Percentiles rank a stretch among this genome's conserved stretches.
Evolutionary conservation across 2,329 filamentous ascomycete genomes (phyloP).

Genomic region (Hypomyces perniciosus): DNA sequence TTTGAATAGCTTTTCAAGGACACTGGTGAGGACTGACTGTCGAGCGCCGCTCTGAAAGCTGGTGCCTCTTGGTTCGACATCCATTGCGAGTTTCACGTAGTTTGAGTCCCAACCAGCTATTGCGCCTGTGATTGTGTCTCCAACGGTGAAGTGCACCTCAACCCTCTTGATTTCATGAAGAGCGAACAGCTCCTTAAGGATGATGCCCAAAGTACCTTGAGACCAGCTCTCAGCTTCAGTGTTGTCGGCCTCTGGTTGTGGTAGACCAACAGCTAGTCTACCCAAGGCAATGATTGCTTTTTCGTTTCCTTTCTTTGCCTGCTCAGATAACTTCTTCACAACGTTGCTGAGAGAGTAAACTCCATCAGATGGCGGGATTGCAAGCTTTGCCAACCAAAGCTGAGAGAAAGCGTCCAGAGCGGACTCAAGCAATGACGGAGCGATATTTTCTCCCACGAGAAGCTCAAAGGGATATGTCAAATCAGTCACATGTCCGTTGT

Average conservation of each 20-base stretch:
- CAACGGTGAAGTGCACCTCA: conserved; percentile 85
- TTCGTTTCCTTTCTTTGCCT: conserved; percentile 76
- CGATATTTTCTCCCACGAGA: conserved; percentile 24
- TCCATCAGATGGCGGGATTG: conserved; percentile 26
- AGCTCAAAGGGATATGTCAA: conserved; percentile 26
- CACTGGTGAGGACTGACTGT: conserved; percentile 39
- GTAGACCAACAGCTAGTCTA: conserved; percentile 54
- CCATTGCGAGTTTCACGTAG: conserved; percentile 66
- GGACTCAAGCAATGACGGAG: conserved; percentile 36
- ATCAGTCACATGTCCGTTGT: conserved; percentile 22
- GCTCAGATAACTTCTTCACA: conserved; percentile 56
- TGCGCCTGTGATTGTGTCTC: conserved; percentile 76
- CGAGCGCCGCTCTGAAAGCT: conserved; percentile 34
- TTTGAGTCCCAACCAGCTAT: conserved; percentile 79
- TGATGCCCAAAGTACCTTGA: conserved; percentile 39
- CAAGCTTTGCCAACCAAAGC: conserved; percentile 41
- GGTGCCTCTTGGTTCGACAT: conserved; percentile 54
- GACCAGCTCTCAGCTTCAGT: conserved; percentile 26
- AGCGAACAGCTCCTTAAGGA: conserved; percentile 64
- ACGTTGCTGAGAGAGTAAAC: conserved; percentile 37
- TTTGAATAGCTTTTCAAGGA: conserved; percentile 66
- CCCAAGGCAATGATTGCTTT: conserved; percentile 77
- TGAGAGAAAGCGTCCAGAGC: conserved; percentile 41
- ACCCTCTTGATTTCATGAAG: conserved; percentile 80
- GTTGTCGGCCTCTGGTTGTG: conserved; percentile 11